A percentile compares a stretch with the other conserved stretches of the same genome.
phyloP scores from a whole-genome alignment of 2,329 filamentous ascomycete species.

The Alternaria panax region DNA sequence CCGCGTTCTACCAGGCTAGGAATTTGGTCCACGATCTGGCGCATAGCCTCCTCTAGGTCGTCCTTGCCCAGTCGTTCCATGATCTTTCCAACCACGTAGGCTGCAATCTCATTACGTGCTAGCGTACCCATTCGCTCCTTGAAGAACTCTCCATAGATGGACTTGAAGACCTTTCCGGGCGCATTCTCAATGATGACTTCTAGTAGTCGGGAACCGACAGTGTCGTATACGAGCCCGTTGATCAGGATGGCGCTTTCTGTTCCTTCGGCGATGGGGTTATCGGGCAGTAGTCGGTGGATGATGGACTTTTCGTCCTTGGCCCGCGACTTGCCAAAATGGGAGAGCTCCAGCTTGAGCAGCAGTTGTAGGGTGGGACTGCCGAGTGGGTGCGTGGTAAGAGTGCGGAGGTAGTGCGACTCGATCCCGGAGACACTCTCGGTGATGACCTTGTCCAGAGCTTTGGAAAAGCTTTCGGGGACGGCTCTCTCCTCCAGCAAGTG shows the following conservation, averaged over 20 bases:
- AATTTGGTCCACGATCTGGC: conserved; percentile 76
- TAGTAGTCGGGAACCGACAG: conserved; percentile 86
- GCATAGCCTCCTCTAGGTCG: conserved; percentile 76
- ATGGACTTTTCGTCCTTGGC: conserved; percentile 72
- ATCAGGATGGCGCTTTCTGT: conserved; percentile 81
- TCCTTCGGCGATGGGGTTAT: conserved; percentile 75
- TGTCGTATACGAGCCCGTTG: conserved; percentile 86
- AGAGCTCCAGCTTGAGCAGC: conserved; percentile 84
- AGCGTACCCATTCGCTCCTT: conserved; percentile 80
- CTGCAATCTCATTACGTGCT: conserved; percentile 87
- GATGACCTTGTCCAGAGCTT: conserved; percentile 83
- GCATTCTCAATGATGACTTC: conserved; percentile 83
- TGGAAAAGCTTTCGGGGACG: conserved; percentile 80
- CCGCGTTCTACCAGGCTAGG: conserved; percentile 75
- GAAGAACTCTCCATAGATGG: conserved; percentile 80
- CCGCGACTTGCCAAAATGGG: conserved; percentile 72
- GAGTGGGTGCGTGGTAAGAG: conserved; percentile 85
- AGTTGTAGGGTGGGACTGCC: conserved; percentile 95
- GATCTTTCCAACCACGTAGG: conserved; percentile 83
- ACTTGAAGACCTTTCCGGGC: conserved; percentile 90
- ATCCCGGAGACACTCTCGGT: conserved; percentile 75
- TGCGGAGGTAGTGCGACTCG: conserved; percentile 79
- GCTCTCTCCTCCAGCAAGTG: conserved; percentile 51
- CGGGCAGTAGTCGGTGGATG: conserved; percentile 79
- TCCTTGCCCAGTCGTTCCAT: conserved; percentile 86